These are phyloP conservation scores for Mucor sp. DNA, from an alignment of 371 early-diverging fungal genomes.

Conservation along the genomic window DNA sequence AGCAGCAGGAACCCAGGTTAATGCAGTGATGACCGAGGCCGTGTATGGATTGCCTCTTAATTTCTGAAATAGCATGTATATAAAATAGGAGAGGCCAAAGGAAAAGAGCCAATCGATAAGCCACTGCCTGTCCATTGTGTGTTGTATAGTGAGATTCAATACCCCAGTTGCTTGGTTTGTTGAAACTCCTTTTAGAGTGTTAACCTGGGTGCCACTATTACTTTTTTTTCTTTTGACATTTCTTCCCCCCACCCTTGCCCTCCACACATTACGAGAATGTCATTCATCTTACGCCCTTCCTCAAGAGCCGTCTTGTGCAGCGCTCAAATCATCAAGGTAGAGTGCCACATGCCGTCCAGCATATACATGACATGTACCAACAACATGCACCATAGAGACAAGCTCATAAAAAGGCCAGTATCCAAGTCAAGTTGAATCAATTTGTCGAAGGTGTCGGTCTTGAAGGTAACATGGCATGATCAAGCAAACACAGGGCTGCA, in stretches of 20 bases:
- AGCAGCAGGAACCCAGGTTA: slow-evolving; percentile 64
- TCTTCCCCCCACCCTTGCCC: not conserved
- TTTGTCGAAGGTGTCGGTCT: slow-evolving; percentile 48
- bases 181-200: slow-evolving; percentile 1
- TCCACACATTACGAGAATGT: slow-evolving; percentile 9
- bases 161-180: not conserved
- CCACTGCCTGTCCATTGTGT: not conserved
- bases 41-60: slow-evolving; percentile 35
- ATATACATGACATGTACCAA: not conserved
- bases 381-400: slow-evolving; percentile 28
- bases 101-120: slow-evolving; percentile 5
- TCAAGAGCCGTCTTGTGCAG: not conserved
- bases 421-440: slow-evolving; percentile 43
- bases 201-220: not conserved
- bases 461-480: slow-evolving; percentile 26
- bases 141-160: no score
- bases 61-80: slow-evolving; percentile 27
- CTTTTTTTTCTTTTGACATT: not conserved
- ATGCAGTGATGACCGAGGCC: slow-evolving; percentile 28
- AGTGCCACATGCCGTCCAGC: not conserved
- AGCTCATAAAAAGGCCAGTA: slow-evolving; percentile 49
- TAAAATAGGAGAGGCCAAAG: not conserved
- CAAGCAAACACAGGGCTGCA: not conserved
- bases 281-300: slow-evolving; percentile 25
- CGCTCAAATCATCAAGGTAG: slow-evolving; percentile 16